phyloP scores from a whole-genome alignment of 1,284 basidiomycete genomes.

The Cryptococcus depauperatus region DNA sequence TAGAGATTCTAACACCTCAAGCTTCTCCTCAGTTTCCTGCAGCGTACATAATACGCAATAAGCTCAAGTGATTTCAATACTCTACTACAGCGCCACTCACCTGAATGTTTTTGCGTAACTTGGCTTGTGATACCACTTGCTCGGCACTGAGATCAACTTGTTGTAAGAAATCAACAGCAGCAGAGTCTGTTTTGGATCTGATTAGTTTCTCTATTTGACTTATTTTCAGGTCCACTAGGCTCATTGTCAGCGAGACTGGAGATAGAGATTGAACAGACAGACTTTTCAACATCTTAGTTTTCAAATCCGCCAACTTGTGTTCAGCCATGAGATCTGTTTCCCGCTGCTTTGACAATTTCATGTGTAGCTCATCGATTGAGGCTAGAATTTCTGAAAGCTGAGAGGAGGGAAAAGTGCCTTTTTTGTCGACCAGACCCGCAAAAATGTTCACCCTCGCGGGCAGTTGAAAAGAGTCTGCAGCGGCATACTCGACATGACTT shows the following conservation, averaged over 20 bases:
- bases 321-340: slow-evolving; percentile 23
- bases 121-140: slow-evolving; percentile 47
- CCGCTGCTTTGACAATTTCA: slow-evolving; percentile 29
- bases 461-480: slow-evolving; percentile 26
- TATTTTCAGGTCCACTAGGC: slow-evolving; percentile 45
- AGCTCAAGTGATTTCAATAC: background rate
- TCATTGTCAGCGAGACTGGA: slow-evolving; percentile 8
- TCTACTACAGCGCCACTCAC: too few relatives aligned
- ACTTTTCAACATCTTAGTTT: slow-evolving; percentile 48
- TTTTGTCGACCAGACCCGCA: slow-evolving; percentile 30
- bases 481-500: too few relatives aligned
- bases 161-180: too few relatives aligned
- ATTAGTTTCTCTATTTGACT: slow-evolving; percentile 48
- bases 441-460: slow-evolving; percentile 10
- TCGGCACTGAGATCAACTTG: slow-evolving; percentile 49
- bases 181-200: slow-evolving; percentile 47
- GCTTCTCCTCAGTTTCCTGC: slow-evolving; percentile 40
- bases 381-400: slow-evolving; percentile 23
- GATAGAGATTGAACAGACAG: background rate
- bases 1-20: slow-evolving; percentile 41
- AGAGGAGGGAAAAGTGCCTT: slow-evolving; percentile 30
- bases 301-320: slow-evolving; percentile 43
- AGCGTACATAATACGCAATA: background rate
- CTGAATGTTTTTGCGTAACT: slow-evolving; percentile 44
- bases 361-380: slow-evolving; percentile 23